Base-by-base conservation (phyloP, 1,284 basidiomycete species). In the Trichosporon inkin region DNA sequence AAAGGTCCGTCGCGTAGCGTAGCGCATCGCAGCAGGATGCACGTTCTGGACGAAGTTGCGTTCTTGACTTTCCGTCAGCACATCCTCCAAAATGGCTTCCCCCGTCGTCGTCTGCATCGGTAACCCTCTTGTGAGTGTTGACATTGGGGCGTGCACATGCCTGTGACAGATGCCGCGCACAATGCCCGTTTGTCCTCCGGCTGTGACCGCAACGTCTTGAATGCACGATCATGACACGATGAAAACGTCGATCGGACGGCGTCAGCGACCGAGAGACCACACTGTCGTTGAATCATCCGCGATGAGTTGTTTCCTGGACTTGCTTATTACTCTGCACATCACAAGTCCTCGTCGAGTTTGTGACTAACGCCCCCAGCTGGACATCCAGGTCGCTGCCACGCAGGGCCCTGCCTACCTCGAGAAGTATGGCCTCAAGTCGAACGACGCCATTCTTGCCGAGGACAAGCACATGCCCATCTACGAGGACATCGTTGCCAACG, bases 371-470 rank as follows among this genome's bases (percentile, higher is more conserved):
- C n/a, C 16, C 28, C 58, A 79, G 77, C 86, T 94, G 63, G 91
- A 94, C 77, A 87, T 93, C 79, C 90, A 92, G 78, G 89, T 92
- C 69, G 85, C 81, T 63, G 60, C 71, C 58, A 44, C 66, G 39
- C 83, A 92, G 67, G 92, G 90, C 58, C 89, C 94, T 75, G 82
- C 82, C 51, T 84, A 98, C 62, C 83, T 99, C 60, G 82, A 88
- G 71, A 98, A 97, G 80, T 99, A 99, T 79, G 84, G 80, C 64
- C 85, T 99, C 75, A 92, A 93, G 78, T 81, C 93, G 57, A 97
- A 99, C 83, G 92, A 99, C 77, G 95, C 96, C 58, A 94, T 98
- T 77, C 86, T 98, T 61, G 96, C 93, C 22, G 89, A 89, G 69
- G 87, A 88, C 61, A 89, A 93, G 80, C 95, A 98, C 71, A 81